These are phyloP conservation scores for Penicillium hordei DNA, from an alignment of 2,329 filamentous ascomycete species.

Conservation along the genomic window DNA sequence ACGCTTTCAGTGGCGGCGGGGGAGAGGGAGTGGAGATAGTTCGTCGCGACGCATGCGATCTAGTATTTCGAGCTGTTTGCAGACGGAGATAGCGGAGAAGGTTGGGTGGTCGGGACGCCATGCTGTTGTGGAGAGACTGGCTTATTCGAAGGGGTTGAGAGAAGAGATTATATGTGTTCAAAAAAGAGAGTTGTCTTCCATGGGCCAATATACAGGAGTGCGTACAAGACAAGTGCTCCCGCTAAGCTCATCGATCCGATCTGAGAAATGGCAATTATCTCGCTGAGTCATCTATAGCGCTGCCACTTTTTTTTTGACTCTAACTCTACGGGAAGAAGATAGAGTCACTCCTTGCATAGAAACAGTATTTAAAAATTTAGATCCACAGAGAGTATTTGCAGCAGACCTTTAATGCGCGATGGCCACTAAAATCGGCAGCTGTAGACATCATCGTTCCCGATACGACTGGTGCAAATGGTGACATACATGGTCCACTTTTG, in stretches of 20 bases:
- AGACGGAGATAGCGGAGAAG: constrained; percentile 19
- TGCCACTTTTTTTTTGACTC: background rate
- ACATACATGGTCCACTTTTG: constrained; percentile 26
- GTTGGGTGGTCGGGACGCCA: constrained; percentile 12
- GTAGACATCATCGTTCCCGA: constrained; percentile 23
- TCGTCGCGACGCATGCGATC: constrained; percentile 16
- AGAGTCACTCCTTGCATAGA: constrained; percentile 4
- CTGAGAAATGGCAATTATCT: background rate
- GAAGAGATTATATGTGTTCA: background rate
- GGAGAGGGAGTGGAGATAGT: constrained; percentile 25
- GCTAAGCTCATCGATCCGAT: constrained; percentile 3
- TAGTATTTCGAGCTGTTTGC: constrained; percentile 9
- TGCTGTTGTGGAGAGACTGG: background rate
- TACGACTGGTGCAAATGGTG: constrained; percentile 11
- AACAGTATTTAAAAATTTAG: background rate
- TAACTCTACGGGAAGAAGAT: background rate
- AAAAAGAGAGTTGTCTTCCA: background rate
- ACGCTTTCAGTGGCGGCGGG: constrained; percentile 15
- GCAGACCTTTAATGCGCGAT: constrained; percentile 11
- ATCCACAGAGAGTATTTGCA: background rate
- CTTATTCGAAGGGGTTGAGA: too few species aligned
- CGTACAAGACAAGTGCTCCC: background rate
- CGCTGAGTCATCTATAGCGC: constrained; percentile 8
- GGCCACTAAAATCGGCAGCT: constrained; percentile 19
- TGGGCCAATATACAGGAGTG: background rate